These are phyloP conservation scores for Entonaema liquescens DNA, from an alignment of 495 filamentous ascomycete genomes.

Conservation along the genomic window DNA sequence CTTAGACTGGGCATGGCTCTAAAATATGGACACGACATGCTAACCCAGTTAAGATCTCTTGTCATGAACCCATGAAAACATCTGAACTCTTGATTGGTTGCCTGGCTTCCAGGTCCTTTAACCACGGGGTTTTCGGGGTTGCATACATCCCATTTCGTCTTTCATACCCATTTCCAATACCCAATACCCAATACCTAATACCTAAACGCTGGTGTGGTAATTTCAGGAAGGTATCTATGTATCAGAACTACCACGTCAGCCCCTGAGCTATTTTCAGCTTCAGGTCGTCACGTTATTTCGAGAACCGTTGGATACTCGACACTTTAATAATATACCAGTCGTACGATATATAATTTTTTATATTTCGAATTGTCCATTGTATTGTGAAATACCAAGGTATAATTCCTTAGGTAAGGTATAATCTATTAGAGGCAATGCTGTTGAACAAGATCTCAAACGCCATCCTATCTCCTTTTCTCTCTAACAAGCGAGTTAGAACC, in stretches of 20 bases:
- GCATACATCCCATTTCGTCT: background rate
- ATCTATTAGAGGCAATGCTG: background rate
- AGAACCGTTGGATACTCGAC: slow-evolving; percentile 1
- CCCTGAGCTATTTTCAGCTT: slow-evolving; percentile 39
- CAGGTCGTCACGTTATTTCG: background rate
- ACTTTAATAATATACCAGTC: background rate
- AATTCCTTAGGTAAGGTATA: too few relatives aligned
- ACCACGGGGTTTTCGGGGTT: slow-evolving; percentile 15
- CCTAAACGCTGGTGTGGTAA: slow-evolving; percentile 21
- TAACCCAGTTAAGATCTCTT: slow-evolving; percentile 28
- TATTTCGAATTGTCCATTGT: background rate
- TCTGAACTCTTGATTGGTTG: slow-evolving; percentile 25
- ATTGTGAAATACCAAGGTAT: too few relatives aligned
- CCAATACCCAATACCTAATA: background rate
- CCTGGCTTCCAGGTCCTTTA: slow-evolving; percentile 26
- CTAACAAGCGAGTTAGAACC: slow-evolving; percentile 15
- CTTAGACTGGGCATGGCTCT: slow-evolving; percentile 11
- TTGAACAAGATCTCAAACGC: background rate
- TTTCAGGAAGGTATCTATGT: slow-evolving; percentile 37
- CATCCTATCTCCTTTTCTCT: background rate
- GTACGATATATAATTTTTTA: background rate
- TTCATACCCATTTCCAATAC: too few relatives aligned
- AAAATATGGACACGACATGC: slow-evolving; percentile 23
- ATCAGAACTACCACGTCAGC: slow-evolving; percentile 13
- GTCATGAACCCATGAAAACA: background rate